phyloP scores from a whole-genome alignment of 208 protist genomes.

The Trypanosoma theileri region DNA sequence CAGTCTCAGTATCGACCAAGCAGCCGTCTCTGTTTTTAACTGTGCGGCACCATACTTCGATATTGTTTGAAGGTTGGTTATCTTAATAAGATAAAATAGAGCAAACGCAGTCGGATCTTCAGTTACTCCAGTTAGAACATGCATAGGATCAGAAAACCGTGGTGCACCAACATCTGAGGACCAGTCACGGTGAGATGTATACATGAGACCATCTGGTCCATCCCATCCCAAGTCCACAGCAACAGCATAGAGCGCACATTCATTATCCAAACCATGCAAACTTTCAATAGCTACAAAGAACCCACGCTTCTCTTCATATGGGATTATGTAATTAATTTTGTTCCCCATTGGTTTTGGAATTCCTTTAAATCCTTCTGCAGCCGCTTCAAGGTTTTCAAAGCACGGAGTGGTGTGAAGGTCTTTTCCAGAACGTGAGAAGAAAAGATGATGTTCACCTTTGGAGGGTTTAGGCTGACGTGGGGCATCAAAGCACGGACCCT shows the following conservation, averaged over 20 bases:
- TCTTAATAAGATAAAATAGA: slow-evolving; percentile 57
- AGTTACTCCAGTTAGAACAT: slow-evolving; percentile 35
- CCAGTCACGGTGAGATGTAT: slow-evolving; percentile 33
- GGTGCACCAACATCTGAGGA: slow-evolving; percentile 55
- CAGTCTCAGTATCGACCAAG: slow-evolving; percentile 62
- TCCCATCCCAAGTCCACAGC: slow-evolving; percentile 48
- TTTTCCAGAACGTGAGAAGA: slow-evolving; percentile 25
- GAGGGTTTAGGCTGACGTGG: slow-evolving; percentile 49
- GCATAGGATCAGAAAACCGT: slow-evolving; percentile 55
- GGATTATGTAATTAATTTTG: slow-evolving; percentile 39
- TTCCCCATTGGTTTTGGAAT: slow-evolving; percentile 28
- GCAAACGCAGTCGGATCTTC: slow-evolving; percentile 33
- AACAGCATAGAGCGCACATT: slow-evolving; percentile 25
- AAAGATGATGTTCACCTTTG: slow-evolving; percentile 48
- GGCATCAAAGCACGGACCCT: slow-evolving; percentile 45
- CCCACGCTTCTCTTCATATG: slow-evolving; percentile 52
- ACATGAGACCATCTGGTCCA: slow-evolving; percentile 20
- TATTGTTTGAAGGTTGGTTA: slow-evolving; percentile 37
- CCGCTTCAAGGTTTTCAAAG: slow-evolving; percentile 27
- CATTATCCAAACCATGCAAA: slow-evolving; percentile 42
- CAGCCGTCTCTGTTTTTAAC: slow-evolving; percentile 33
- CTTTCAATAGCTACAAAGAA: slow-evolving; percentile 58
- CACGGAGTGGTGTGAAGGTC: slow-evolving; percentile 9
- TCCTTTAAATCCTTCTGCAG: slow-evolving; percentile 40
- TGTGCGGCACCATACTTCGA: slow-evolving; percentile 8